Conservation (phyloP, 306 rosid species). For the Parietaria judaica region DNA sequence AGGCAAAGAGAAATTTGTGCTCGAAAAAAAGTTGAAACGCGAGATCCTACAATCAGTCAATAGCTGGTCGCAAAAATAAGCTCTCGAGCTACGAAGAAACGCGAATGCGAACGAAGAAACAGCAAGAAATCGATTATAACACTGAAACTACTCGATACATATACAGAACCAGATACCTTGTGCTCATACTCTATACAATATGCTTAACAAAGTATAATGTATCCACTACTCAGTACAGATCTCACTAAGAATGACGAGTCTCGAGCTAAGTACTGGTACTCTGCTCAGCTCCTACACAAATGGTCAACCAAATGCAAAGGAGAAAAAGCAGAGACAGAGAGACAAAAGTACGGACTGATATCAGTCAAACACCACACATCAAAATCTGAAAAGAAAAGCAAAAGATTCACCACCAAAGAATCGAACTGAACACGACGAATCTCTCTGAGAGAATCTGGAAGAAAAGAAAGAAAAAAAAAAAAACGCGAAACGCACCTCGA, state of each 20-base stretch:
- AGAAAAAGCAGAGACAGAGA: neutral
- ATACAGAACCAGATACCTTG: no score
- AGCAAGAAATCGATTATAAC: no score
- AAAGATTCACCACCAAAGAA: conserved; percentile 2
- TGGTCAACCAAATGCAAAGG: conserved; percentile 1
- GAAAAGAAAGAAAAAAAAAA: neutral
- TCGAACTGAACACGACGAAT: neutral
- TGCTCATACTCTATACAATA: no score
- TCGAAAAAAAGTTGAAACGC: conserved; percentile 12
- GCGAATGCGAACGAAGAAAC: neutral
- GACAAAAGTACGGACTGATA: neutral
- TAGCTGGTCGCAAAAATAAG: neutral
- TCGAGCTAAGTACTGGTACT: conserved; percentile 11
- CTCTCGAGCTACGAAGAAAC: neutral
- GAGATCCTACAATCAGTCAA: neutral
- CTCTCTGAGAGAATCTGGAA: neutral
- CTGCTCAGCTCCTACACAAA: conserved; percentile 18
- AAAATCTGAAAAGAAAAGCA: conserved; percentile 1
- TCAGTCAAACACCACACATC: conserved; percentile 1
- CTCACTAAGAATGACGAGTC: conserved; percentile 3
- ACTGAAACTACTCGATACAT: neutral
- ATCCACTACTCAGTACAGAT: conserved; percentile 14
- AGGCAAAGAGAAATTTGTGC: conserved; percentile 13
- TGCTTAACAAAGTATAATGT: neutral
- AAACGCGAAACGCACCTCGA: conserved; percentile 13